Percentiles rank a stretch among this genome's conserved stretches.
phyloP scores from a whole-genome alignment of 768 basidiomycete species.

The Sarcomyxa edulis region DNA sequence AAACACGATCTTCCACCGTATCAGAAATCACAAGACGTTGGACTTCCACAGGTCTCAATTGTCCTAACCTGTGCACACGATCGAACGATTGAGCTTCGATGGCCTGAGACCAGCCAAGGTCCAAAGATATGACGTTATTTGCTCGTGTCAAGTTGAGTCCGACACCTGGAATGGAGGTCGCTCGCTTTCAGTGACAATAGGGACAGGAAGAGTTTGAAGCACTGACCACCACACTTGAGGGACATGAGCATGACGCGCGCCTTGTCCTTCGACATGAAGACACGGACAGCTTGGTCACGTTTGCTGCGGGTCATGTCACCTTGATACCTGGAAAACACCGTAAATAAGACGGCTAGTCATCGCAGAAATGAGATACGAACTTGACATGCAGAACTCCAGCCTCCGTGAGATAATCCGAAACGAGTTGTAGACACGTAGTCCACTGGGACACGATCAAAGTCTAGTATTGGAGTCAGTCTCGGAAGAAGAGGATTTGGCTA shows the following conservation, averaged over 20 bases:
- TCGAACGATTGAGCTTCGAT: slow-evolving; percentile 60
- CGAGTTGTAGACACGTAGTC: slow-evolving; percentile 58
- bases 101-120: slow-evolving; percentile 61
- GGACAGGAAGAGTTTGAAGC: neutral
- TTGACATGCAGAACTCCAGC: slow-evolving; percentile 49
- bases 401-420: slow-evolving; percentile 56
- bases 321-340: slow-evolving; percentile 40
- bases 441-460: slow-evolving; percentile 68
- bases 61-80: slow-evolving; percentile 55
- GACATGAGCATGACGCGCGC: slow-evolving; percentile 59
- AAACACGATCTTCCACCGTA: slow-evolving; percentile 68
- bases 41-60: slow-evolving; percentile 43
- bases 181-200: neutral
- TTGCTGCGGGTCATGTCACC: slow-evolving; percentile 51
- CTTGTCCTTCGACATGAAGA: slow-evolving; percentile 58
- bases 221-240: slow-evolving; percentile 54
- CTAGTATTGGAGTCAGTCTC: slow-evolving; percentile 23
- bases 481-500: too few relatives aligned
- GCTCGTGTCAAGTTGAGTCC: slow-evolving; percentile 60
- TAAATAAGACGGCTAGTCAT: neutral
- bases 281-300: slow-evolving; percentile 48
- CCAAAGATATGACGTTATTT: slow-evolving; percentile 59
- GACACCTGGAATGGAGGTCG: slow-evolving; percentile 22
- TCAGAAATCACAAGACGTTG: slow-evolving; percentile 52
- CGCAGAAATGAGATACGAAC: slow-evolving; percentile 21